phyloP scores from a whole-genome alignment of 306 rosid genomes.

The Sicyos edulis region DNA sequence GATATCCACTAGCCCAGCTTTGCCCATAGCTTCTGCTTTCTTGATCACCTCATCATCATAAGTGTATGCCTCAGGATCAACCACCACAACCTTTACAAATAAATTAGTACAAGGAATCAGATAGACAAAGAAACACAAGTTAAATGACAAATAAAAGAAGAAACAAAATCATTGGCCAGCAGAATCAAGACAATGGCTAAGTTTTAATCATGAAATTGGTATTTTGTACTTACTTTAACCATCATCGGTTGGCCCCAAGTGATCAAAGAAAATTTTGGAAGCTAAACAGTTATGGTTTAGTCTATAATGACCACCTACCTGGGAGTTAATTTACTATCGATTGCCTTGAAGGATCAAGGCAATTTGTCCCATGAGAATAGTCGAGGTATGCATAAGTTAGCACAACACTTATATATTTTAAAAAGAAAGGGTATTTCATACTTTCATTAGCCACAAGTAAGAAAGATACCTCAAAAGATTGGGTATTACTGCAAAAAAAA shows the following conservation, averaged over 20 bases:
- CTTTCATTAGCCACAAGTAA: background rate
- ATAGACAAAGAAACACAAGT: background rate
- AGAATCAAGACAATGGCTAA: background rate
- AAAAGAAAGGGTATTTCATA: too few relatives aligned
- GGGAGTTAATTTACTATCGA: too few relatives aligned
- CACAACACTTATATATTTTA: too few relatives aligned
- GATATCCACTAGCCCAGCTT: constrained; percentile 83
- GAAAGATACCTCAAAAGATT: background rate
- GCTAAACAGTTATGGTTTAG: too few relatives aligned
- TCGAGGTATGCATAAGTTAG: too few relatives aligned
- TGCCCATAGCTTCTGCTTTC: constrained; percentile 97
- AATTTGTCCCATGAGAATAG: too few relatives aligned
- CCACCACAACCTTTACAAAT: constrained; percentile 47
- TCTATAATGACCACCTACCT: too few relatives aligned
- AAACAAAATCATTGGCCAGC: background rate
- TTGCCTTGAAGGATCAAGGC: too few relatives aligned
- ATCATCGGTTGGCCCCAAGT: background rate
- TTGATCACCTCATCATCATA: constrained; percentile 91
- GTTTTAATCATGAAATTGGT: background rate
- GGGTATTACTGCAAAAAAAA: background rate
- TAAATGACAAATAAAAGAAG: background rate
- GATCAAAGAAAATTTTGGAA: too few relatives aligned
- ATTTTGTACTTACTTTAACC: background rate
- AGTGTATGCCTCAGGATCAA: constrained; percentile 79
- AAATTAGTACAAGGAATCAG: background rate